These are phyloP conservation scores for Lachnellula willkommii DNA, from an alignment of 2,329 filamentous ascomycete genomes.

Conservation along the genomic window DNA sequence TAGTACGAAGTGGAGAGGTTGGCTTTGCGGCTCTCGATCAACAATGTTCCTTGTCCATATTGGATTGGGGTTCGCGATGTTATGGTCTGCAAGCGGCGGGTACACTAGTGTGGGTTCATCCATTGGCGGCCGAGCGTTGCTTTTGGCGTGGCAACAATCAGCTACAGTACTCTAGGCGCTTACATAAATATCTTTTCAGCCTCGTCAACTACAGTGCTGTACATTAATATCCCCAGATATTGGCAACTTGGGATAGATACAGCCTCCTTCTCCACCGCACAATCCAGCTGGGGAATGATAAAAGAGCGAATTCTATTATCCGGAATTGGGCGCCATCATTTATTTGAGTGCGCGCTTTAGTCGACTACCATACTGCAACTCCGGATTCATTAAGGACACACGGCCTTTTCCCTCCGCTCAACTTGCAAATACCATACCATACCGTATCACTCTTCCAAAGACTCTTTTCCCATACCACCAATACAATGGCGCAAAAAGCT, in stretches of 20 bases:
- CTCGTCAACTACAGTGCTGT: conserved; percentile 7
- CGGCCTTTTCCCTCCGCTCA: neutral
- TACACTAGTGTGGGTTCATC: neutral
- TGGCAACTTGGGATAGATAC: no score
- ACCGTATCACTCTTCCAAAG: neutral
- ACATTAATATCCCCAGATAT: neutral
- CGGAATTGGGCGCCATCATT: no score
- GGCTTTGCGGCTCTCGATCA: conserved; percentile 15
- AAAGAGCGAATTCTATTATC: no score
- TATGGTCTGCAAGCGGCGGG: conserved; percentile 22
- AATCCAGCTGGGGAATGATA: neutral
- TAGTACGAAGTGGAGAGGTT: conserved; percentile 1
- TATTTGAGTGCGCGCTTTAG: neutral
- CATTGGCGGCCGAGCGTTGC: conserved; percentile 15
- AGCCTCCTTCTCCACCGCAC: neutral
- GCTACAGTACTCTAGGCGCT: neutral
- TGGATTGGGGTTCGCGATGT: conserved; percentile 23
- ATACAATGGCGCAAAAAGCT: conserved; percentile 32
- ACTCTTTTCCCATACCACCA: neutral
- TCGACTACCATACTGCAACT: neutral
- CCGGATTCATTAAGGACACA: neutral
- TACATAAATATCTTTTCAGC: conserved; percentile 14
- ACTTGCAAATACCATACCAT: neutral
- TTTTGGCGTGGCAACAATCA: conserved; percentile 16
- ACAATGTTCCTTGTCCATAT: conserved; percentile 19